phyloP scores from a whole-genome alignment of 805 yeast species.

The Hanseniaspora pseudoguilliermondii region DNA sequence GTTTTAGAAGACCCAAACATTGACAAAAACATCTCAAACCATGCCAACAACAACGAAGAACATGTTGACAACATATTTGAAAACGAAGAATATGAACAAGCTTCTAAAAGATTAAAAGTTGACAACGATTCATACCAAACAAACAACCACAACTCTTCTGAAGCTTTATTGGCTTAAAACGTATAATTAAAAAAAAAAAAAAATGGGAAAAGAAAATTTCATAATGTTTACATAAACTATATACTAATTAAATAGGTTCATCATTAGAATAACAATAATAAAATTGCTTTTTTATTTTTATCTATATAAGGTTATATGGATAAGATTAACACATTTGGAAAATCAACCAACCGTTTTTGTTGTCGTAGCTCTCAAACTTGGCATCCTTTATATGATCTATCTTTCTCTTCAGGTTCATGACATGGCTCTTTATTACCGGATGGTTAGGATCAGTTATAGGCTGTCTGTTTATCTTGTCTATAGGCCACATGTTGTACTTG shows the following conservation, averaged over 20 bases:
- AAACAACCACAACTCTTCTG: neutral
- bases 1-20: conserved; percentile 4
- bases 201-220: neutral
- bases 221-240: neutral
- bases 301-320: neutral
- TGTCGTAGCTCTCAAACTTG: conserved; percentile 64
- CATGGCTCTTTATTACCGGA: conserved; percentile 55
- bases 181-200: neutral
- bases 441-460: conserved; percentile 69
- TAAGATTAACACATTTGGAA: conserved; percentile 24
- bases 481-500: conserved; percentile 69
- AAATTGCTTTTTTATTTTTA: neutral
- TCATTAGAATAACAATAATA: neutral
- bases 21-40: conserved; percentile 3
- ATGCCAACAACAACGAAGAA: neutral
- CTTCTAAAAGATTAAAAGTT: neutral
- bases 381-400: conserved; percentile 31
- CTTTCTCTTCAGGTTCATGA: conserved; percentile 48
- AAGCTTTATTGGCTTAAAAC: neutral
- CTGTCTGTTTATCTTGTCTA: conserved; percentile 54
- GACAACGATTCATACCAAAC: neutral
- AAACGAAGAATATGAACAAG: conserved; percentile 13
- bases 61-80: neutral
- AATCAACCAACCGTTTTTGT: conserved; percentile 59
- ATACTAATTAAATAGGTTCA: neutral